A percentile compares a stretch with the other conserved stretches of the same genome.
Conservation (phyloP, 768 basidiomycete species). For the Phylloporus arenicola region DNA sequence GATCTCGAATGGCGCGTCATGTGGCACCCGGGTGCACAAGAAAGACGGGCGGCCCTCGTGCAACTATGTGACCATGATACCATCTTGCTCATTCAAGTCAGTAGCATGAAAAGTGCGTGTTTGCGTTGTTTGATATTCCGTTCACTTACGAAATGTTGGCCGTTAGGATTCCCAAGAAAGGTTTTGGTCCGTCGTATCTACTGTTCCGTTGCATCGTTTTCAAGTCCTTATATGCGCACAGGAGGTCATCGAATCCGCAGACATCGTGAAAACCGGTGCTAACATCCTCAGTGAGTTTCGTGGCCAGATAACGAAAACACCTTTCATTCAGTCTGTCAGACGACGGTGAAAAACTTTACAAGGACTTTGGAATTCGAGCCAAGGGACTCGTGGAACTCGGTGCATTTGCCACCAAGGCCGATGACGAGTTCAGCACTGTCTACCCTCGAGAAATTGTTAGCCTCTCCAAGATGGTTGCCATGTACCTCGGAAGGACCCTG, state of each 20-base stretch:
- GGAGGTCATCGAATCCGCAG: constrained; percentile 41
- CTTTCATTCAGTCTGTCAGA: constrained; percentile 24
- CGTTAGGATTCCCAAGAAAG: constrained; percentile 40
- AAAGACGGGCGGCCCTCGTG: constrained; percentile 39
- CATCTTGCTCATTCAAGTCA: constrained; percentile 46
- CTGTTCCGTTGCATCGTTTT: neutral
- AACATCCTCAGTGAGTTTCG: constrained; percentile 42
- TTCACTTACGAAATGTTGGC: neutral
- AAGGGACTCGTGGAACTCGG: constrained; percentile 44
- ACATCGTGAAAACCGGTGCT: constrained; percentile 41
- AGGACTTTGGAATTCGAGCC: constrained; percentile 42
- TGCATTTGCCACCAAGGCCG: constrained; percentile 36
- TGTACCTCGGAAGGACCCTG: constrained; percentile 36
- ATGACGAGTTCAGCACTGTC: constrained; percentile 29
- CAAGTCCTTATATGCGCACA: constrained; percentile 13
- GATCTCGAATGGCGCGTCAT: constrained; percentile 47
- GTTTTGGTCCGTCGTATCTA: constrained; percentile 29
- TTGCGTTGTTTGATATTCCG: neutral
- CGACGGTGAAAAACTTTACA: constrained; percentile 44
- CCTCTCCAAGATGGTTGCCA: constrained; percentile 39
- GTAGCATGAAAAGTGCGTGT: constrained; percentile 40
- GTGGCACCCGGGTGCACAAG: constrained; percentile 27
- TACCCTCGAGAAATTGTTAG: constrained; percentile 39
- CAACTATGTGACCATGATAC: constrained; percentile 40
- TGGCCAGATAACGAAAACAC: neutral